Conservation (phyloP, 73 alveolate genomes). For the Paramecium octaurelia region DNA sequence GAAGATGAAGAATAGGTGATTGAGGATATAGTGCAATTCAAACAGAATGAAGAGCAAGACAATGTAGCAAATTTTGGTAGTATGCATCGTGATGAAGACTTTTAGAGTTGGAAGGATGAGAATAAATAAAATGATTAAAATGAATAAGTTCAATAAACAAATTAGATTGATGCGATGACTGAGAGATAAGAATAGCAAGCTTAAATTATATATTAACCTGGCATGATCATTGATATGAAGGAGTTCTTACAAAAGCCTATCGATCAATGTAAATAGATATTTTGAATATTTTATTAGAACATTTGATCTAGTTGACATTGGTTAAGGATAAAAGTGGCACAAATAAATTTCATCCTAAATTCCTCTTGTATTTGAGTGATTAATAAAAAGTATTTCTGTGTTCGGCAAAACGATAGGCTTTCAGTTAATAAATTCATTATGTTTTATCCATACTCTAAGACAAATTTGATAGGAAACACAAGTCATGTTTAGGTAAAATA, state of each 20-base stretch:
- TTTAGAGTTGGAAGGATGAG: background rate
- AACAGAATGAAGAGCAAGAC: background rate
- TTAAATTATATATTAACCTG: background rate
- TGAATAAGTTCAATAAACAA: background rate
- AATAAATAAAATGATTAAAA: background rate
- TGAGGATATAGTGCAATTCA: background rate
- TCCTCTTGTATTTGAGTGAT: background rate
- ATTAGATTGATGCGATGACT: background rate
- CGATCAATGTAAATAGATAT: background rate
- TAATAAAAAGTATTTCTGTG: background rate
- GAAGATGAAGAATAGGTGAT: background rate
- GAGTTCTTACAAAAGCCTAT: background rate
- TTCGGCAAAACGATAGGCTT: slow-evolving; percentile 24
- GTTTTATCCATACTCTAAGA: background rate
- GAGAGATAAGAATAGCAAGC: background rate
- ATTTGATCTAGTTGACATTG: background rate
- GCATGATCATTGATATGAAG: background rate
- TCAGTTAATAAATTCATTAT: slow-evolving; percentile 1
- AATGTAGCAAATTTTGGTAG: background rate
- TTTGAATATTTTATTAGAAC: background rate
- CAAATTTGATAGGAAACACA: background rate
- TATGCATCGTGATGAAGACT: background rate
- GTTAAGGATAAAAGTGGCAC: background rate
- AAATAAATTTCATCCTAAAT: background rate
- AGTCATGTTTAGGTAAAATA: slow-evolving; percentile 16